These are phyloP conservation scores for Curvularia sp. DNA, from an alignment of 2,329 filamentous ascomycete genomes.

Conservation along the genomic window DNA sequence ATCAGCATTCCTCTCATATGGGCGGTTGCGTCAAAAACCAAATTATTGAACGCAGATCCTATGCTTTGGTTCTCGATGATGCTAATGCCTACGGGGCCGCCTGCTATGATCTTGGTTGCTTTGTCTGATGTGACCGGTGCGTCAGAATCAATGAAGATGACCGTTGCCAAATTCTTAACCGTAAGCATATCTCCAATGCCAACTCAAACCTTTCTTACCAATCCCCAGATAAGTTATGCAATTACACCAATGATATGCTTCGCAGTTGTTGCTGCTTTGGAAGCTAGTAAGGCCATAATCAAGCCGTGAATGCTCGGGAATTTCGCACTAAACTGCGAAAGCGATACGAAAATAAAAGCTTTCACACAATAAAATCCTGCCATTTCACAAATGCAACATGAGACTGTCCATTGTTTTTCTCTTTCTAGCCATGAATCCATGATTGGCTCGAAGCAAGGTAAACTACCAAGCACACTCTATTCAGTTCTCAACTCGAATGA, in stretches of 20 bases:
- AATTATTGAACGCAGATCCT: constrained; percentile 63
- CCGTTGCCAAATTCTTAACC: constrained; percentile 61
- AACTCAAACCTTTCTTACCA: neutral
- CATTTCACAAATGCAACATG: neutral
- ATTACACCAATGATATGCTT: constrained; percentile 56
- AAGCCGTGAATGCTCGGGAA: neutral
- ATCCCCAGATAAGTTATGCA: constrained; percentile 51
- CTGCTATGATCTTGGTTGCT: constrained; percentile 62
- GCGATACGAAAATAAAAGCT: neutral
- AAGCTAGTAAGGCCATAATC: constrained; percentile 41
- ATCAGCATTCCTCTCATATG: constrained; percentile 65
- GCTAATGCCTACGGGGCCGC: constrained; percentile 65
- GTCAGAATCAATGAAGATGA: constrained; percentile 58
- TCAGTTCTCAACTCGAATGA: no score
- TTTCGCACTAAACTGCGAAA: neutral
- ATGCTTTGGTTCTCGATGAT: constrained; percentile 72
- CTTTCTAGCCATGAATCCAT: neutral
- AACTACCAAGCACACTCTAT: no score
- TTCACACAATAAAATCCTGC: neutral
- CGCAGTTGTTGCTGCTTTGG: constrained; percentile 53
- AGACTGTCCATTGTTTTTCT: neutral
- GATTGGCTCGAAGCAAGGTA: neutral
- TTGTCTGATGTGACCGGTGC: constrained; percentile 59
- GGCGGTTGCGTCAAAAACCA: constrained; percentile 61
- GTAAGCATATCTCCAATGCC: constrained; percentile 37